A percentile compares a stretch with the other conserved stretches of the same genome.
Evolutionary conservation across 2,329 filamentous ascomycete species (phyloP).

Genomic region (Ascochyta lentis): DNA sequence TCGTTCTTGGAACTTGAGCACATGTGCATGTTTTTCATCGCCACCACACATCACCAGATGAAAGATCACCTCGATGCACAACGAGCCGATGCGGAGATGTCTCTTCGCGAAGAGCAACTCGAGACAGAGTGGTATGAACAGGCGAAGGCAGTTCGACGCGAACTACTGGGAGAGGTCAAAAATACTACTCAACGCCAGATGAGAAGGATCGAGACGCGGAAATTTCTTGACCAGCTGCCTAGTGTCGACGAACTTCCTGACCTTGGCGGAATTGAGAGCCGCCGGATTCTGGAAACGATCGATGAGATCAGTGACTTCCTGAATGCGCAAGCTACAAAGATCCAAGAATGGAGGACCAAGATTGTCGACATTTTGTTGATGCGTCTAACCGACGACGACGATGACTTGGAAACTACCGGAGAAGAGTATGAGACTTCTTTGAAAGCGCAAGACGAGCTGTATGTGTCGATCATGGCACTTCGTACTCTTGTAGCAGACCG

Average conservation of each 20-base stretch:
- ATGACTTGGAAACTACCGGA: constrained; percentile 76
- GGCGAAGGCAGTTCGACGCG: constrained; percentile 78
- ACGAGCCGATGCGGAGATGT: constrained; percentile 70
- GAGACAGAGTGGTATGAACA: constrained; percentile 77
- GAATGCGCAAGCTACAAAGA: constrained; percentile 72
- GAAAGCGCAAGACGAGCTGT: constrained; percentile 85
- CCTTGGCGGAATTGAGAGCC: constrained; percentile 75
- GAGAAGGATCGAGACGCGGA: constrained; percentile 53
- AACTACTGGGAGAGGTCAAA: constrained; percentile 70
- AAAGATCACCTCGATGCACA: constrained; percentile 71
- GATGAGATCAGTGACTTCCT: constrained; percentile 70
- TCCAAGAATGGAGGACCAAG: constrained; percentile 77
- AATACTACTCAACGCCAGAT: constrained; percentile 70
- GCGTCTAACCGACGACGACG: constrained; percentile 85
- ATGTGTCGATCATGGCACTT: constrained; percentile 82
- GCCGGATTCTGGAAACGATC: constrained; percentile 69
- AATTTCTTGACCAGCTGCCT: constrained; percentile 32
- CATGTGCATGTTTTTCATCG: constrained; percentile 82
- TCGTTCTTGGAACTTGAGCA: constrained; percentile 80
- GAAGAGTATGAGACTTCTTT: constrained; percentile 91
- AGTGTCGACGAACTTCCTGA: constrained; percentile 62
- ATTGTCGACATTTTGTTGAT: constrained; percentile 75
- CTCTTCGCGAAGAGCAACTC: constrained; percentile 68
- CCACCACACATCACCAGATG: constrained; percentile 83
- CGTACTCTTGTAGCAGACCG: constrained; percentile 80